These are phyloP conservation scores for Nectriaceae sp. DNA, from an alignment of 2,329 filamentous ascomycete species.

Conservation along the genomic window DNA sequence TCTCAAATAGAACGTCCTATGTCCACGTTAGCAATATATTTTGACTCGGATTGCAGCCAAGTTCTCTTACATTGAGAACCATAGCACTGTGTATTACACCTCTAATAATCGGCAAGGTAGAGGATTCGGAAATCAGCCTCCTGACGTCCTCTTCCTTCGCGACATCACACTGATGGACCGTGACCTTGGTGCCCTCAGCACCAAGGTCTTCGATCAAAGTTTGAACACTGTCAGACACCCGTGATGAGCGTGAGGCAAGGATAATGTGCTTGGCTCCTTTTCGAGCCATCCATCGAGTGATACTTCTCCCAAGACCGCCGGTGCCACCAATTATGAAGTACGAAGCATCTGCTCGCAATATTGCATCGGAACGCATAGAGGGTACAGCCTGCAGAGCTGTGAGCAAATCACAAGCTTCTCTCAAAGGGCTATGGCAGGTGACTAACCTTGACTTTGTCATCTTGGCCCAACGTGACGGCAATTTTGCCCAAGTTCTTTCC, in stretches of 20 bases:
- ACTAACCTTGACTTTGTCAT: background rate
- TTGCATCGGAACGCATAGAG: background rate
- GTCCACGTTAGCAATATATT: background rate
- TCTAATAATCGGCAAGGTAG: slow-evolving; percentile 12
- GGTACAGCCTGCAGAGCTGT: background rate
- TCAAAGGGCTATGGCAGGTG: background rate
- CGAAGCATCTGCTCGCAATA: background rate
- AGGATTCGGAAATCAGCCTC: slow-evolving; percentile 6
- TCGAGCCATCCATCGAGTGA: slow-evolving; percentile 21
- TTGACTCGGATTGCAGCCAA: background rate
- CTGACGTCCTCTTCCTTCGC: slow-evolving; percentile 8
- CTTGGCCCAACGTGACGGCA: background rate
- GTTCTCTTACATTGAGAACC: slow-evolving; percentile 20
- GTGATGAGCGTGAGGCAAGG: slow-evolving; percentile 8
- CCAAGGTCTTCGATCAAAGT: slow-evolving; percentile 2
- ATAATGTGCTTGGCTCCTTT: slow-evolving; percentile 29
- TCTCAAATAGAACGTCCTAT: slow-evolving; percentile 33
- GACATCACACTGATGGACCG: background rate
- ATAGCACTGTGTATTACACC: slow-evolving; percentile 33
- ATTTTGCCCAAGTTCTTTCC: slow-evolving; percentile 15
- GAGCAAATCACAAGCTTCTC: background rate
- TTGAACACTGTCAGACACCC: slow-evolving; percentile 3
- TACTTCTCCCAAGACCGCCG: slow-evolving; percentile 23
- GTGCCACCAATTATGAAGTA: slow-evolving; percentile 28
- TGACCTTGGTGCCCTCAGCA: background rate